Evolutionary conservation across 768 basidiomycete species (phyloP), one percentile per base, ranked within the genome.

Genomic region (Mycena belliarum): DNA sequence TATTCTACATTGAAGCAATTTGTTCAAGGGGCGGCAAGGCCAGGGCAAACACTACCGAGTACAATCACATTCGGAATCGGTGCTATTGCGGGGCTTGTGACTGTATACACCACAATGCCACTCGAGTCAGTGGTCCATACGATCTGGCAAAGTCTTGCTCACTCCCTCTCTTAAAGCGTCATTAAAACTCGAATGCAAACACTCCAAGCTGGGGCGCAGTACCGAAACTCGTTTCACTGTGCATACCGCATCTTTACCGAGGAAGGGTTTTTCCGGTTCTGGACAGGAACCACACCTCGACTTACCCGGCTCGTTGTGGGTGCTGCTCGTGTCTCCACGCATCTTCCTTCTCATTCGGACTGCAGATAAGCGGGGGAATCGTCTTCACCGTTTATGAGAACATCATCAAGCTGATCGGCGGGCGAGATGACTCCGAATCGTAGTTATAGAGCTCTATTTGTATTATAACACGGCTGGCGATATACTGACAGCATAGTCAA

Each of bases 111-210:
- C 32, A 92, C 90, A 0, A 91, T 92, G 84, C 90, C 91, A 6
- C 77, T 93, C 15, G 91, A 93, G 89, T 89, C 45, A 83, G 77
- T 9, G 23, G 21, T 26, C 56, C 29, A 33, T 40, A 46, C 55
- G 46, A 41, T 37, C 15, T 28, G 20, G 18, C 15, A 29, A 15
- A 4, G 20, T n/a, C 8, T 25, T 14, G 24, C 25, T 26, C 26
- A 53, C 10, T 41, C 32, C 62, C 33, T 50, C 32, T 28, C 26
- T 46, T 43, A 15, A 63, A 96, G 94, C 68, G 95, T 98, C 28
- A 85, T 98, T 73, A 99, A 98, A 75, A 98, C 97, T 12, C 85
- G 96, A 24, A 99, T 98, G 97, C 97, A 99, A 72, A 88, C 93
- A 6, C 79, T 99, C 11, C 82, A 84, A 54, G 97, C 96, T 0